phyloP scores from a whole-genome alignment of 2,329 filamentous ascomycete genomes.

The Clonostachys rosea region DNA sequence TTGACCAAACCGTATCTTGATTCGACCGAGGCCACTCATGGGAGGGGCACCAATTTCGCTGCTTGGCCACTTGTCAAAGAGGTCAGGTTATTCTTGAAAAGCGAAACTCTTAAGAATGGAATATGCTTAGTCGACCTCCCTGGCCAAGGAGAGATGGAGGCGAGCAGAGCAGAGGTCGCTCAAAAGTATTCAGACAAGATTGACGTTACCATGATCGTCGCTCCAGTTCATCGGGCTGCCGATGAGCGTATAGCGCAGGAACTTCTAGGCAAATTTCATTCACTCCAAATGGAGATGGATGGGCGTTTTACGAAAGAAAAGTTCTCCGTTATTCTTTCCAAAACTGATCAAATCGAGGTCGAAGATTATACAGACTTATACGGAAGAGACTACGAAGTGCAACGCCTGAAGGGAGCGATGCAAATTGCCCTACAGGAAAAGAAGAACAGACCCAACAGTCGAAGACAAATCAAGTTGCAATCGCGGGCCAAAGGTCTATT shows the following conservation, averaged over 20 bases:
- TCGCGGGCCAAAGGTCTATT: too few relatives aligned
- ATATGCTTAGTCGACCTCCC: constrained; percentile 49
- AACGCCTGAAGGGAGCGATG: too few relatives aligned
- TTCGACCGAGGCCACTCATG: constrained; percentile 5
- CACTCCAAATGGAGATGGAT: constrained; percentile 16
- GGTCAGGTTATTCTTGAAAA: too few relatives aligned
- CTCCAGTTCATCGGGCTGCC: constrained; percentile 12
- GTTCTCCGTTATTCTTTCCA: constrained; percentile 17
- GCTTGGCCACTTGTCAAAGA: constrained; percentile 28
- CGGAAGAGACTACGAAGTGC: too few relatives aligned
- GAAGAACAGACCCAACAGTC: too few relatives aligned
- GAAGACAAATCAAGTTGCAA: too few relatives aligned
- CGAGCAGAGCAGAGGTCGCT: constrained; percentile 15
- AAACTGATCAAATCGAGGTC: constrained; percentile 16
- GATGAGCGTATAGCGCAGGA: constrained; percentile 13
- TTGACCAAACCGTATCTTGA: constrained; percentile 18
- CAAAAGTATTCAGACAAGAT: constrained; percentile 8
- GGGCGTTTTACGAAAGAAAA: constrained; percentile 11
- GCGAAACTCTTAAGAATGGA: constrained; percentile 37
- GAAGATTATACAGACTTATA: constrained; percentile 1
- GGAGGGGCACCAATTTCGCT: constrained; percentile 7
- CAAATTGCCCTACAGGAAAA: too few relatives aligned
- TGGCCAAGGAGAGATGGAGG: constrained; percentile 36
- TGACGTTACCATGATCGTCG: constrained; percentile 17
- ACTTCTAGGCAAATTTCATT: constrained; percentile 16